These are phyloP conservation scores for Diplodia seriata DNA, from an alignment of 2,329 filamentous ascomycete genomes.

Conservation along the genomic window DNA sequence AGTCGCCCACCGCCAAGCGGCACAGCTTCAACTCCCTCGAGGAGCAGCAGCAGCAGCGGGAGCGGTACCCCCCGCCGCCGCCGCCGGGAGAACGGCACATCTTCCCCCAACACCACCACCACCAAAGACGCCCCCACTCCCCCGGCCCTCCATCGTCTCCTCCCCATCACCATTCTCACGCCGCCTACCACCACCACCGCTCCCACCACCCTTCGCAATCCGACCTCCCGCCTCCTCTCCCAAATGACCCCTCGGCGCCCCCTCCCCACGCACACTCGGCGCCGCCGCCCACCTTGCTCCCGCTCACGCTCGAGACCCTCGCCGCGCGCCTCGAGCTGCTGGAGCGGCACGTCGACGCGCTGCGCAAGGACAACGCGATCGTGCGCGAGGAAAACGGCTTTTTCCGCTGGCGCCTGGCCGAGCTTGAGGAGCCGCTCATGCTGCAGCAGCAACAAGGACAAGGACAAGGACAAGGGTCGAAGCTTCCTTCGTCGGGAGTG, in stretches of 20 bases:
- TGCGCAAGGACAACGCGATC: constrained; percentile 2
- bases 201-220: neutral
- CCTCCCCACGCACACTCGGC: too few species aligned
- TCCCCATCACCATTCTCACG: neutral
- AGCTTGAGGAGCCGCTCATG: neutral
- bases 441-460: neutral
- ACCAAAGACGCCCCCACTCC: neutral
- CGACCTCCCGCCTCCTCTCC: neutral
- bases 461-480: too few species aligned
- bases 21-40: neutral
- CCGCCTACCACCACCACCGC: neutral
- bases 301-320: neutral
- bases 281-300: neutral
- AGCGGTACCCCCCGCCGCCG: neutral
- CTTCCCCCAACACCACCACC: neutral
- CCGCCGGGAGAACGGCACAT: neutral
- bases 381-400: constrained; percentile 3
- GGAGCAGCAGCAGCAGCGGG: neutral
- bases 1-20: neutral
- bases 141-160: neutral
- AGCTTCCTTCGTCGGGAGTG: too few species aligned
- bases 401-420: constrained; percentile 13
- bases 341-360: neutral
- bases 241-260: neutral
- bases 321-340: neutral